phyloP scores from a whole-genome alignment of 345 rosid genomes.

The Microcos paniculata region DNA sequence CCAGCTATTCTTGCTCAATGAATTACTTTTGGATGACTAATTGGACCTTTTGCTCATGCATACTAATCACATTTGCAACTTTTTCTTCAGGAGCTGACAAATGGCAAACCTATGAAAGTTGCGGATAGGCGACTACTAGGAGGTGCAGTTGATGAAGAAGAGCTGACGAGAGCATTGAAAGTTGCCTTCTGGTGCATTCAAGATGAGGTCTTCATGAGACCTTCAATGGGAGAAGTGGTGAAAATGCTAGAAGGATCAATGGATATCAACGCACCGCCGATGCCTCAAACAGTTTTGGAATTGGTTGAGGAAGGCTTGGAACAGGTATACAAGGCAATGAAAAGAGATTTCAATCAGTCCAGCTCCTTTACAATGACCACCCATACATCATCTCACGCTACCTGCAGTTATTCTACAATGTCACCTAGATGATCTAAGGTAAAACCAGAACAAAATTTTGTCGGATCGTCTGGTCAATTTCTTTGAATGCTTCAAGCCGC shows the following conservation, averaged over 20 bases:
- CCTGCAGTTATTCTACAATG: constrained; percentile 89
- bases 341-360: constrained; percentile 54
- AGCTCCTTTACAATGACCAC: constrained; percentile 53
- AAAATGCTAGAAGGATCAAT: constrained; percentile 63
- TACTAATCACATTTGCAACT: background rate
- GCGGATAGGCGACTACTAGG: constrained; percentile 43
- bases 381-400: constrained; percentile 57
- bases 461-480: background rate
- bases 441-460: background rate
- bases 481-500: background rate
- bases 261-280: constrained; percentile 57
- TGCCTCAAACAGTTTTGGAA: constrained; percentile 85
- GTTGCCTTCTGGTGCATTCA: constrained; percentile 81
- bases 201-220: constrained; percentile 57
- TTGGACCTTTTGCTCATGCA: background rate
- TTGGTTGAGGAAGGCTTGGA: constrained; percentile 83
- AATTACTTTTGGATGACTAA: background rate
- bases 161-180: constrained; percentile 51
- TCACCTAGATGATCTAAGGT: constrained; percentile 64
- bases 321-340: constrained; percentile 82
- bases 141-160: constrained; percentile 58
- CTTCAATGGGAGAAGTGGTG: constrained; percentile 77
- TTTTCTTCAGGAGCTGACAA: constrained; percentile 41
- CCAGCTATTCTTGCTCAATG: background rate
- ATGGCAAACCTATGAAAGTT: constrained; percentile 45